Evolutionary conservation across 352 stramenopile genomes (phyloP), one percentile per base, ranked within the genome.

Genomic region (Phytophthora aleatoria): DNA sequence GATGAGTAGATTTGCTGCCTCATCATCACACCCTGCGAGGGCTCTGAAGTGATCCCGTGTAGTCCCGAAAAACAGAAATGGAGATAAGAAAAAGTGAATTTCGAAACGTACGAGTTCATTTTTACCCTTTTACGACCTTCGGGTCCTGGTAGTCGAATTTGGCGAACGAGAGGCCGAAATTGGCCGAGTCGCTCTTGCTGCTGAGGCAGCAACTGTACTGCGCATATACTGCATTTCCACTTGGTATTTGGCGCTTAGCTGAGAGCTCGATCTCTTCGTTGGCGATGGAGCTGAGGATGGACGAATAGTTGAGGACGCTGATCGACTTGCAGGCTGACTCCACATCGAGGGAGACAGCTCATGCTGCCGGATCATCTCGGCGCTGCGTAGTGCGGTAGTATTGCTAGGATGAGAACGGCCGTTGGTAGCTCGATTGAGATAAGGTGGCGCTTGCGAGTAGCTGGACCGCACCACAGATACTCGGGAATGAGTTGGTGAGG

Each of bases 141-240:
- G 50, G 24, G 50, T 49, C 48, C 15, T 62, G 26, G 45, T 28
- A 31, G 51, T 50, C 26, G 59, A 62, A 48, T 33, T 11, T 26
- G 59, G 48, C 53, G 59, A 58, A 12, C 59, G 53, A 39, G 35
- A 52, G 20, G 26, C 28, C 12, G 52, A 63, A 12, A 35, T 20
- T 24, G 57, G 24, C 26, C 53, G 65, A 60, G 48, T 52, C 27
- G 50, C 45, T 58, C 50, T 60, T n/a, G 48, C 56, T 10, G 54
- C 54, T 4, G 62, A 50, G 6, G 71, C 47, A 20, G 67, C 59
- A 33, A 76, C 47, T 15, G 69, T 58, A 48, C 74, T 84, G 28
- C 71, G 68, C 55, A 86, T 65, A 49, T 77, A 79, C 61, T 84
- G 74, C 69, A 83, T 74, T 52, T 89, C 80, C 35, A 89, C 76